phyloP scores from a whole-genome alignment of 306 rosid species.

The Psophocarpus tetragonolobus region DNA sequence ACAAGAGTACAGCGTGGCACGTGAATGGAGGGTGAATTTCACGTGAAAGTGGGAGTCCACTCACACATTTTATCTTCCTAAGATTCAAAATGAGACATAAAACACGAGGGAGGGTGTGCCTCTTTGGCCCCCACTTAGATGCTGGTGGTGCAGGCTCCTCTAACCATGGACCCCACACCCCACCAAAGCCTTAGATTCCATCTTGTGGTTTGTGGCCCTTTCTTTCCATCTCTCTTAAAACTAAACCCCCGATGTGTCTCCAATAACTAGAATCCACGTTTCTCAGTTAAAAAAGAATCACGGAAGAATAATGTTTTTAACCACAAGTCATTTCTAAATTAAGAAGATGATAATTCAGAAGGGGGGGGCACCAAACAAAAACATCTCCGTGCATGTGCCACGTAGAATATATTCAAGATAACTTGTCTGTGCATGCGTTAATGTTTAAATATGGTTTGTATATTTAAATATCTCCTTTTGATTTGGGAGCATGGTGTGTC shows the following conservation, averaged over 20 bases:
- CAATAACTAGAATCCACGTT: neutral
- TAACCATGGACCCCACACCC: conserved; percentile 4
- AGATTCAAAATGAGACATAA: neutral
- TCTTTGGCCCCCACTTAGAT: neutral
- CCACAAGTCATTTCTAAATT: neutral
- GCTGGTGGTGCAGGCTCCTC: conserved; percentile 1
- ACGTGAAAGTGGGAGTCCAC: conserved; percentile 42
- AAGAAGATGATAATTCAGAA: neutral
- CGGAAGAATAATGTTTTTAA: neutral
- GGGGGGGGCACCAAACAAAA: neutral
- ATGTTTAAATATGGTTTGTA: too few species aligned
- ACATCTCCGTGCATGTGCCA: neutral
- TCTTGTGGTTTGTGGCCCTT: too few species aligned
- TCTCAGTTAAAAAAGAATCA: neutral
- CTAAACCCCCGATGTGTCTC: too few species aligned
- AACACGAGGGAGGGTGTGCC: conserved; percentile 28
- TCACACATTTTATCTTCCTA: neutral
- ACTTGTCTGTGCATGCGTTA: neutral
- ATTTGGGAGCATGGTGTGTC: conserved; percentile 20
- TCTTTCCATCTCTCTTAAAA: too few species aligned
- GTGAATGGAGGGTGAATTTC: conserved; percentile 46
- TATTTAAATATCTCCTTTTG: neutral
- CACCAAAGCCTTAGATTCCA: conserved; percentile 35
- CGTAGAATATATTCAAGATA: neutral
- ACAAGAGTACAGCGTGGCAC: conserved; percentile 45